Evolutionary conservation across 257 asterid species (phyloP).

Genomic region (Solanum pimpinellifolium): DNA sequence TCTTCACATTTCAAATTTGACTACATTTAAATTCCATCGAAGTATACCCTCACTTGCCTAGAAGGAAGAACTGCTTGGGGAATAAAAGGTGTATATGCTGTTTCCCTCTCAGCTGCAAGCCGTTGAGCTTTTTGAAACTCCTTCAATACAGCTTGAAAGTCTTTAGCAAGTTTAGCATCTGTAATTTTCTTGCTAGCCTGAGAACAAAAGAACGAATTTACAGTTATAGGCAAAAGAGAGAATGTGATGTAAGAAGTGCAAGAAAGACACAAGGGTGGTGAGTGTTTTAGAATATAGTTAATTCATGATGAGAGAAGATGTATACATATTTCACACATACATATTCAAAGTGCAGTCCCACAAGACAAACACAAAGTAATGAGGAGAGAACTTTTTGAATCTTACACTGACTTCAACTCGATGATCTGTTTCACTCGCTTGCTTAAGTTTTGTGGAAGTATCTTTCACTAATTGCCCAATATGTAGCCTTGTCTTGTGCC

Average conservation of each 20-base stretch:
- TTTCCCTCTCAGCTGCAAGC: constrained; percentile 38
- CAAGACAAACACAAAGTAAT: not conserved
- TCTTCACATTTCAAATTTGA: not conserved
- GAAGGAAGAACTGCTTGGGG: constrained; percentile 42
- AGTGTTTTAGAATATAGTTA: not conserved
- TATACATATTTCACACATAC: not conserved
- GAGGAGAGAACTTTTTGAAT: not conserved
- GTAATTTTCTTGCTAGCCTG: constrained; percentile 89
- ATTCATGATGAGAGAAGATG: not conserved
- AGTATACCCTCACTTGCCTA: constrained; percentile 28
- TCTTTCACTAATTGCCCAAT: constrained; percentile 67
- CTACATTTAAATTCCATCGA: not conserved
- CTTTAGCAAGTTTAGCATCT: constrained; percentile 96
- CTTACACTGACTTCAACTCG: constrained; percentile 63
- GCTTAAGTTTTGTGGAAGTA: constrained; percentile 65
- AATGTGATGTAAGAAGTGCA: not conserved
- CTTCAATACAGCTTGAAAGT: constrained; percentile 80
- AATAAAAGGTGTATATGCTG: constrained; percentile 66
- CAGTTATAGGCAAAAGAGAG: not conserved
- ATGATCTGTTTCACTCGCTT: constrained; percentile 63
- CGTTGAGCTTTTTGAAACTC: constrained; percentile 67
- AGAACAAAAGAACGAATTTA: not conserved
- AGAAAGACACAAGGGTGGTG: not conserved
- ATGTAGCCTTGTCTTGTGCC: constrained; percentile 69
- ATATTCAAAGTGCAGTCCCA: not conserved